phyloP scores from a whole-genome alignment of 805 yeast species.

The Candida adriatica region DNA sequence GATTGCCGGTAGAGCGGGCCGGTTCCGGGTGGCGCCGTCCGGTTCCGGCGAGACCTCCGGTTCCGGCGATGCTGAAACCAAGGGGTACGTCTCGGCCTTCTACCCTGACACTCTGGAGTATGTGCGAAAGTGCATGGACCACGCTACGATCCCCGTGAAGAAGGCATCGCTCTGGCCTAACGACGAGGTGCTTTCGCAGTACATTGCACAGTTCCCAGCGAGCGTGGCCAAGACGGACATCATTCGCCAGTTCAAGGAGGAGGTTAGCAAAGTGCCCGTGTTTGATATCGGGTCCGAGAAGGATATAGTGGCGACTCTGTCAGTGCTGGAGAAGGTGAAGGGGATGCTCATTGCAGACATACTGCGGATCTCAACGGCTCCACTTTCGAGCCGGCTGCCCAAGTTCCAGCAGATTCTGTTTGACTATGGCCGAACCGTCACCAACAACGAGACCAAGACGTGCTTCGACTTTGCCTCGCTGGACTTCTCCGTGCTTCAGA shows the following conservation, averaged over 20 bases:
- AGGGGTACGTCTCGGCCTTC: slow-evolving; percentile 53
- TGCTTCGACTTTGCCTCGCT: slow-evolving; percentile 42
- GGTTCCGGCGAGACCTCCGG: slow-evolving; percentile 2
- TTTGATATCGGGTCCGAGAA: slow-evolving; percentile 34
- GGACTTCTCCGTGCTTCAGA: slow-evolving; percentile 6
- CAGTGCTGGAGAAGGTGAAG: slow-evolving; percentile 34
- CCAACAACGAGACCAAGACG: slow-evolving; percentile 39
- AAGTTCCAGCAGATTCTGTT: slow-evolving; percentile 41
- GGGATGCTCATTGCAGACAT: slow-evolving; percentile 50
- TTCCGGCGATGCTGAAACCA: slow-evolving; percentile 16
- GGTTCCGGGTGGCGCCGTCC: slow-evolving; percentile 43
- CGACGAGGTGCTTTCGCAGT: slow-evolving; percentile 57
- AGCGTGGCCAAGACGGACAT: slow-evolving; percentile 40
- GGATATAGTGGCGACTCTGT: slow-evolving; percentile 29
- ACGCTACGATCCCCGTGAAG: slow-evolving; percentile 43
- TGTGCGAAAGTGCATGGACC: slow-evolving; percentile 40
- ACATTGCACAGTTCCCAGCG: slow-evolving; percentile 54
- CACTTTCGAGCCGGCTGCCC: slow-evolving; percentile 38
- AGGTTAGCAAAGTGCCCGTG: slow-evolving; percentile 24
- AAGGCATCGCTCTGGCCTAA: slow-evolving; percentile 81
- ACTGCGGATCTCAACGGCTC: slow-evolving; percentile 53
- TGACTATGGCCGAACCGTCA: slow-evolving; percentile 38
- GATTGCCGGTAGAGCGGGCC: slow-evolving; percentile 94
- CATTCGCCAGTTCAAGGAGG: slow-evolving; percentile 38
- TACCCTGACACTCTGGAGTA: slow-evolving; percentile 34